phyloP scores from a whole-genome alignment of 768 basidiomycete species.

The Sarcodon sp. region DNA sequence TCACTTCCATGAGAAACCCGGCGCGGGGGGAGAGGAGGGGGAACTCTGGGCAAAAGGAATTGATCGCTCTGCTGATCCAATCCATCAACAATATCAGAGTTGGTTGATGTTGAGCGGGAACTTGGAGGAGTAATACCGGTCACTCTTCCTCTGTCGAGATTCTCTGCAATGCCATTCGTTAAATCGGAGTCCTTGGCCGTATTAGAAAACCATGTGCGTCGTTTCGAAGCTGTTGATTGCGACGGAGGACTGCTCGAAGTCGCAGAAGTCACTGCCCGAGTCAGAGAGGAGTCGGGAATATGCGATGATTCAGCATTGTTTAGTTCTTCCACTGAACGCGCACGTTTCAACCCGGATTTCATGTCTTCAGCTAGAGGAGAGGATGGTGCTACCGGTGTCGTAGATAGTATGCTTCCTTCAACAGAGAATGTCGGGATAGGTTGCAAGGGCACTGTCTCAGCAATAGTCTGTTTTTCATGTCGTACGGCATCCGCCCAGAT shows the following conservation, averaged over 20 bases:
- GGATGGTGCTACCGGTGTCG: conserved; percentile 24
- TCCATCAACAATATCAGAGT: background rate
- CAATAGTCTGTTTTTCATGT: conserved; percentile 15
- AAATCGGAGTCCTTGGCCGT: conserved; percentile 24
- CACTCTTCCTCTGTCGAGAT: conserved; percentile 22
- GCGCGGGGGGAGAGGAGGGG: background rate
- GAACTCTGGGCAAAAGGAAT: background rate
- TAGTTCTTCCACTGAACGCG: too few relatives aligned
- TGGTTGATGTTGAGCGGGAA: conserved; percentile 5
- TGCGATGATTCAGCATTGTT: too few relatives aligned
- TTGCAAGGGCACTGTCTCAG: background rate
- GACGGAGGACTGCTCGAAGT: conserved; percentile 10
- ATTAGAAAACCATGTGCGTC: conserved; percentile 47
- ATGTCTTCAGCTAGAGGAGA: background rate
- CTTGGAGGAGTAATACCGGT: conserved; percentile 8
- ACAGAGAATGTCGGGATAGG: background rate
- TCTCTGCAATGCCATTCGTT: conserved; percentile 6
- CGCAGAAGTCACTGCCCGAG: conserved; percentile 12
- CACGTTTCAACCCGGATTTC: background rate
- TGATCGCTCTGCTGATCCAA: background rate
- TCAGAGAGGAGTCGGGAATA: background rate
- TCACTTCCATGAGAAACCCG: background rate
- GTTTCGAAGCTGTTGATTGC: conserved; percentile 17
- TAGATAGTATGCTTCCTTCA: conserved; percentile 2
- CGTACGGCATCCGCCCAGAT: conserved; percentile 76